Conservation (phyloP, 257 asterid genomes). For the Scutellaria baicalensis region DNA sequence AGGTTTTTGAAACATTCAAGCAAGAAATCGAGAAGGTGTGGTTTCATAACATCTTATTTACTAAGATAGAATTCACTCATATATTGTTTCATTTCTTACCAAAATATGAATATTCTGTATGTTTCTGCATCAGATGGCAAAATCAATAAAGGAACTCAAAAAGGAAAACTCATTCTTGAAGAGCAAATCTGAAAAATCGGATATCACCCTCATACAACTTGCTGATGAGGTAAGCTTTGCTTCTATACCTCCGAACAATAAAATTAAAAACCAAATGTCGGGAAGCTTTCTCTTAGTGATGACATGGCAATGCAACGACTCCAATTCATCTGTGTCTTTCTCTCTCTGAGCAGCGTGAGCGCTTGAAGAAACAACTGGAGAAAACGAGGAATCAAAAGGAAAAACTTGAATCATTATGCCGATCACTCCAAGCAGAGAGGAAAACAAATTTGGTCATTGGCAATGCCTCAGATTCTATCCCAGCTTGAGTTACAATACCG, state of each 20-base stretch:
- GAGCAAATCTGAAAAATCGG: constrained; percentile 76
- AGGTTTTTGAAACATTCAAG: constrained; percentile 92
- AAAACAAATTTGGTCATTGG: constrained; percentile 41
- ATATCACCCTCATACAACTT: constrained; percentile 78
- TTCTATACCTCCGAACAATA: background rate
- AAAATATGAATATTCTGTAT: background rate
- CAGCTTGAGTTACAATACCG: constrained; percentile 15
- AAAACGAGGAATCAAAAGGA: constrained; percentile 79
- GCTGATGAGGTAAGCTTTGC: constrained; percentile 71
- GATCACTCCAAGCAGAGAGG: constrained; percentile 94
- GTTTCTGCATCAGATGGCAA: constrained; percentile 62
- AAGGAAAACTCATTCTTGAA: constrained; percentile 82
- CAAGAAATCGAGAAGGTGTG: constrained; percentile 93
- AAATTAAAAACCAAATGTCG: background rate
- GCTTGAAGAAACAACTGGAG: constrained; percentile 87
- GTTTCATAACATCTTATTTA: constrained; percentile 1
- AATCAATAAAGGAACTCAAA: constrained; percentile 81
- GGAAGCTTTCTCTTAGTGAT: no score
- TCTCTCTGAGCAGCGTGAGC: constrained; percentile 57
- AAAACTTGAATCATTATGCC: constrained; percentile 83
- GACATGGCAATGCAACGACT: background rate
- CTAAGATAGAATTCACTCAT: background rate
- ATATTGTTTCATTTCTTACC: background rate
- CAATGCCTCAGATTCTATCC: constrained; percentile 34
- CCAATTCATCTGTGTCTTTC: background rate